Evolutionary conservation across 768 basidiomycete species (phyloP).

Genomic region (Xerocomus potaroensis): DNA sequence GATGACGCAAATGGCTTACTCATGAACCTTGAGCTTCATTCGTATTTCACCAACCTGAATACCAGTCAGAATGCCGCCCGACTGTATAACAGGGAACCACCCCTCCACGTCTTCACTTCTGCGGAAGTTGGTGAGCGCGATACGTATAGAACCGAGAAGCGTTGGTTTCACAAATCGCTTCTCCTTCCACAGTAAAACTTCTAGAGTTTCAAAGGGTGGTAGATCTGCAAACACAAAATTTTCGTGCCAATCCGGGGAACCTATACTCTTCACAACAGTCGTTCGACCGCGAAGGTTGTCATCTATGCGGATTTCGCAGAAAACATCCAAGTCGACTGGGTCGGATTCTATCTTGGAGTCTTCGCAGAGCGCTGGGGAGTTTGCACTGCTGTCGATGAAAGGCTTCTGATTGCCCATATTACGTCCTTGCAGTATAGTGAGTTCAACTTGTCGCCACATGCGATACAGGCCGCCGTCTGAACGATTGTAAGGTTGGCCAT

Average conservation of each 20-base stretch:
- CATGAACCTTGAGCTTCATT: constrained; percentile 68
- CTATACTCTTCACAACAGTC: constrained; percentile 62
- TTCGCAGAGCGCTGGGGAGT: constrained; percentile 27
- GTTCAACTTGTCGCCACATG: constrained; percentile 81
- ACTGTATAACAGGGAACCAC: constrained; percentile 73
- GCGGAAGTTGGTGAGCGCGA: constrained; percentile 67
- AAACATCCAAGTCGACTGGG: constrained; percentile 63
- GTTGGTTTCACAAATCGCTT: constrained; percentile 56
- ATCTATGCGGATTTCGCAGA: constrained; percentile 76
- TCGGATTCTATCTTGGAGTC: constrained; percentile 41
- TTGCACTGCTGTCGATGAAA: constrained; percentile 23
- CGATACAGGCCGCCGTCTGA: constrained; percentile 74
- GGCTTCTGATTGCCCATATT: constrained; percentile 56
- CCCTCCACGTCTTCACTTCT: constrained; percentile 75
- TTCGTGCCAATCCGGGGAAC: constrained; percentile 81
- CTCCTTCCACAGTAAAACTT: constrained; percentile 65
- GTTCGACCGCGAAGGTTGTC: constrained; percentile 67
- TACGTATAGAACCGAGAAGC: constrained; percentile 56
- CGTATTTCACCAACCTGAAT: constrained; percentile 72
- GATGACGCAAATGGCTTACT: constrained; percentile 44
- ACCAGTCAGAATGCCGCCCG: constrained; percentile 44
- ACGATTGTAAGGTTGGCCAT: constrained; percentile 54
- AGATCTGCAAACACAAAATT: constrained; percentile 68
- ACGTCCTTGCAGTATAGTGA: constrained; percentile 70
- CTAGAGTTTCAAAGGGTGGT: constrained; percentile 71